Base-by-base conservation (phyloP, 352 stramenopile genomes). In the Pythium aquatile region DNA sequence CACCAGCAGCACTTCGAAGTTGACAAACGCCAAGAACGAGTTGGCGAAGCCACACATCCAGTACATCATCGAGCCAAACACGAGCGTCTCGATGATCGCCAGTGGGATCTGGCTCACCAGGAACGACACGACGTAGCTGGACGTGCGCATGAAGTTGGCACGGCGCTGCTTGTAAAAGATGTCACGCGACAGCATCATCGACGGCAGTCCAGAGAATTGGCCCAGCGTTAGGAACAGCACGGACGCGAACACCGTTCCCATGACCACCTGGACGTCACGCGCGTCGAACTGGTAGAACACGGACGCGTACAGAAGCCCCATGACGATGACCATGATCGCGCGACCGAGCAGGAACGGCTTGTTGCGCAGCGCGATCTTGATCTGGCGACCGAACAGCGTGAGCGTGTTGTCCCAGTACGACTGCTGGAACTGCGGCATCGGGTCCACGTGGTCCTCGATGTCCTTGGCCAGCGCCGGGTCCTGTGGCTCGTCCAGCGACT, bases 51-150 rank as follows among this genome's bases (percentile, higher is more conserved):
- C 85, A 53, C 87, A 77, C 65, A 92, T 81, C 70, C 77, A 94
- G 63, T 94, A 94, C n/a, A 91, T 56, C 57, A 94, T 65, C 14
- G 75, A 85, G n/a, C 81, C 85, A 75, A 94, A 94, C 30, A 85
- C 63, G 16, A 90, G 62, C 9, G 74, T 73, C 72, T 91, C 82
- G 48, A 86, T 58, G 14, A 76, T 14, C 66, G 58, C 40, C 49
- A 79, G 47, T 55, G 74, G 58, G 46, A 78, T 65, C 49, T 76
- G 63, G 46, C 54, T 65, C 9, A 69, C 37, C 4, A 55, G 20
- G 14, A 39, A 63, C 13, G 67, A 73, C 30, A 90, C 46, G n/a
- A 88, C 70, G 58, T 90, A 91, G 29, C 72, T 68, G n/a, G 74
- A 78, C 28, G 81, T 58, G 14, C 76, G 75, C 48, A 81, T 84